Base-by-base conservation (phyloP, 352 stramenopile genomes). In the Phytophthora sp. region DNA sequence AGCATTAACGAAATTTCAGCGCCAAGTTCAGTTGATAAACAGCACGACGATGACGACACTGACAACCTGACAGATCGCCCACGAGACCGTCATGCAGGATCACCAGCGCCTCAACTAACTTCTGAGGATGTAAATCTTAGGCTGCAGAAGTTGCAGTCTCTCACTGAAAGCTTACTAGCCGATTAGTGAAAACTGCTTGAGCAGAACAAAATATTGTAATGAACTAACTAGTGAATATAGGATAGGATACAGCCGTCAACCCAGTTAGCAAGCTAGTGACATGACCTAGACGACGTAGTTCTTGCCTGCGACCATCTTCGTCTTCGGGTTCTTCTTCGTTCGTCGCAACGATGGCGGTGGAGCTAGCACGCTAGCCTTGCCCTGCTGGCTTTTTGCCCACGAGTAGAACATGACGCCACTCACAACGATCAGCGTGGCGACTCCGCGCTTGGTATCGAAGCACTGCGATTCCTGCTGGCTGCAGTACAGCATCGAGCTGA, bases 391-490 rank as follows among this genome's bases (percentile, higher is more conserved):
- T 62, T 95, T 95, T 7, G 87, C 84, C 82, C 79, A 95, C 51
- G 87, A 95, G 69, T 95, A 95, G 37, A 89, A 91, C 72, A 95
- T 85, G 54, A 95, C 87, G 17, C 87, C 87, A 20, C 77, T 84
- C 27, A 91, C 74, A 31, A 95, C 87, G 20, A 94, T 80, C 2
- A 93, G 58, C n/a, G 87, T 94, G 8, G 87, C 82, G 27, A 95
- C 73, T 20, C 87, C 87, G 18, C 87, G 82, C 50, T 91, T 91
- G 17, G 83, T 89, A 57, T 93, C 82, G 51, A 93, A 95, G 63
- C 87, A 95, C 50, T 95, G 85, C 26, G 84, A 94, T 58, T 95
- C 84, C 71, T 95, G 87, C 46, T 86, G 75, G 59, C 72, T 82
- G 75, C 87, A 95, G 65, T 91, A 95, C 32, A 95, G 64, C 54